Evolutionary conservation across 768 basidiomycete species (phyloP).

Genomic region (Nevesoporus exiguus): DNA sequence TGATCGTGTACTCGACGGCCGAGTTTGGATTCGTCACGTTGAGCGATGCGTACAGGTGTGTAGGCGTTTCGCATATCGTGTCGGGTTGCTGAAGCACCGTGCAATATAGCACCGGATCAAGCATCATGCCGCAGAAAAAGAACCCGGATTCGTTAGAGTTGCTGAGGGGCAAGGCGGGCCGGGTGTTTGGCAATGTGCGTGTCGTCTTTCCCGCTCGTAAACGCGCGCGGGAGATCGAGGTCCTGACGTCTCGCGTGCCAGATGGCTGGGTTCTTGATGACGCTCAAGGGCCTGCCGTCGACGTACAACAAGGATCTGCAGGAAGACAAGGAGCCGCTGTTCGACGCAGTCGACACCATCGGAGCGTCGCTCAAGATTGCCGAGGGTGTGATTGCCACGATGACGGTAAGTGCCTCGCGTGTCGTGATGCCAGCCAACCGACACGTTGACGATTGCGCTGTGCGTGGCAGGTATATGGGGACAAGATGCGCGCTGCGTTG

Average conservation of each 20-base stretch:
- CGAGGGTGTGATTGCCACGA: slow-evolving; percentile 89
- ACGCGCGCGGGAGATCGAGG: neutral
- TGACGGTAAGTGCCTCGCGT: slow-evolving; percentile 55
- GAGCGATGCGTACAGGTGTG: slow-evolving; percentile 94
- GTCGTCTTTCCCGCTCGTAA: neutral
- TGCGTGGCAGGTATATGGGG: slow-evolving; percentile 73
- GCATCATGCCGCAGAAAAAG: slow-evolving; percentile 99
- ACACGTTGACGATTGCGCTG: neutral
- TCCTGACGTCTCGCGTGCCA: slow-evolving; percentile 25
- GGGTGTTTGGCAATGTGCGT: slow-evolving; percentile 86
- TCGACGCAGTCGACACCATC: slow-evolving; percentile 88
- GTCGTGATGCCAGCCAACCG: neutral
- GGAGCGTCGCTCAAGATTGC: slow-evolving; percentile 88
- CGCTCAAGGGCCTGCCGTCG: slow-evolving; percentile 93
- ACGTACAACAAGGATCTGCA: slow-evolving; percentile 99
- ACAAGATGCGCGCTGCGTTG: slow-evolving; percentile 86
- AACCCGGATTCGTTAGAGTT: slow-evolving; percentile 96
- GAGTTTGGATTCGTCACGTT: slow-evolving; percentile 97
- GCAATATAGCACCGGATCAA: slow-evolving; percentile 81
- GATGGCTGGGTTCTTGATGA: slow-evolving; percentile 99
- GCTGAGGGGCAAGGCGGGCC: slow-evolving; percentile 90
- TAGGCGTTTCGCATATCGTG: neutral
- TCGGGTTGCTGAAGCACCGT: neutral
- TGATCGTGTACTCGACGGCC: slow-evolving; percentile 94
- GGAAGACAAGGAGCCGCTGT: slow-evolving; percentile 97